A percentile compares a stretch with the other conserved stretches of the same genome.
Evolutionary conservation across 352 stramenopile genomes (phyloP).

Genomic region (Blastocystis sp.): DNA sequence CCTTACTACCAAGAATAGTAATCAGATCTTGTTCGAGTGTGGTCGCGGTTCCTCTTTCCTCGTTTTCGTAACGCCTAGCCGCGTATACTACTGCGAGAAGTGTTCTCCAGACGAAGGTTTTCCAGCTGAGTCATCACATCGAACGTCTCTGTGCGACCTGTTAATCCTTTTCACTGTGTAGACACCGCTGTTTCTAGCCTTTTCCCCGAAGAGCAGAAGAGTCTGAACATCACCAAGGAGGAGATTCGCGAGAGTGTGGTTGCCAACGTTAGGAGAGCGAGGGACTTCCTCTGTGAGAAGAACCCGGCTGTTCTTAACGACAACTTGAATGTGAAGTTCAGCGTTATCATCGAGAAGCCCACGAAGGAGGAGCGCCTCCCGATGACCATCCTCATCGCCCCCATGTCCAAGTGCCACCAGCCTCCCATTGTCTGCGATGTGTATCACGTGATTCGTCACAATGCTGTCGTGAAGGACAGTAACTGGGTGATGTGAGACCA

Average conservation of each 20-base stretch:
- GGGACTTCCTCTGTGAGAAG: slow-evolving; percentile 58
- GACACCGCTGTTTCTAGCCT: slow-evolving; percentile 53
- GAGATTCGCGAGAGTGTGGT: slow-evolving; percentile 44
- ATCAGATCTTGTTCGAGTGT: slow-evolving; percentile 52
- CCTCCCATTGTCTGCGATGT: slow-evolving; percentile 71
- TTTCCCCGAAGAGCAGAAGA: slow-evolving; percentile 67
- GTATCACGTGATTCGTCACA: slow-evolving; percentile 66
- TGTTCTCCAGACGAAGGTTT: slow-evolving; percentile 58
- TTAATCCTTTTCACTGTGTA: neutral
- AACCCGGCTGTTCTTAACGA: slow-evolving; percentile 29
- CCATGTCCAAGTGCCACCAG: slow-evolving; percentile 37
- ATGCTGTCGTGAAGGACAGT: slow-evolving; percentile 67
- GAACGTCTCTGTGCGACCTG: slow-evolving; percentile 24
- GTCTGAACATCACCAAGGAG: slow-evolving; percentile 64
- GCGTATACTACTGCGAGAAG: slow-evolving; percentile 69
- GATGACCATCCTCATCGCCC: slow-evolving; percentile 51
- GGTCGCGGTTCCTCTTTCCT: neutral
- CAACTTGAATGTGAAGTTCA: slow-evolving; percentile 66
- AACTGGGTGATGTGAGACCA: slow-evolving; percentile 27
- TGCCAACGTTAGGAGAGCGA: slow-evolving; percentile 42
- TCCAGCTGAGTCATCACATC: slow-evolving; percentile 63
- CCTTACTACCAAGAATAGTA: slow-evolving; percentile 31
- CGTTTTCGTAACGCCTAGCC: slow-evolving; percentile 1
- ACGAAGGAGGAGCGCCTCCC: slow-evolving; percentile 32
- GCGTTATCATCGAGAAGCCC: slow-evolving; percentile 55